Evolutionary conservation across 768 basidiomycete species (phyloP), one percentile per base, ranked within the genome.

Genomic region (Leccinum truebloodii): DNA sequence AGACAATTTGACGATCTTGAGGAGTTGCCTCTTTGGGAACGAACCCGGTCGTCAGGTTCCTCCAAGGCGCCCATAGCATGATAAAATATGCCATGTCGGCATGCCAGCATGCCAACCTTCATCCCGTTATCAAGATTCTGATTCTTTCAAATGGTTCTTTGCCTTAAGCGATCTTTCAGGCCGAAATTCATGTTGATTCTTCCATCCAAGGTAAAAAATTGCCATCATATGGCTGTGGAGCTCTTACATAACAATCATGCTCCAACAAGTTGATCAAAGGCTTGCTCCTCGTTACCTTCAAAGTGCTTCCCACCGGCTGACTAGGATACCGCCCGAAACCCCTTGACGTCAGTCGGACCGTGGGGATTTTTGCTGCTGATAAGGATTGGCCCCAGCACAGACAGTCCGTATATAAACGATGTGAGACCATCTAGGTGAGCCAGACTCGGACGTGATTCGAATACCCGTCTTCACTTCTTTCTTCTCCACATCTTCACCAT

Each of bases 311-410:
- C 53, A 18, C 30, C 14, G 18, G 24, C 55, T 48, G 49, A 35
- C 59, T 57, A 60, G 37, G 51, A 30, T 20, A 54, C 12, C 37
- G 52, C 53, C 54, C 30, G 28, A 18, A 18, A 58, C 71, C 71
- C 71, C 71, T 73, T 74, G 71, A 74, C 69, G 71, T 73, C 71
- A 74, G 55, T 46, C 5, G 44, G 10, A 28, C 24, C 41, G 30
- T 26, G 28, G 32, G 9, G n/a, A 44, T 20, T 46, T 44, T 44
- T 12, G 18, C n/a, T 51, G 49, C 10, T 54, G 55, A 68, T 64
- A 57, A 63, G 54, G 20, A 12, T 1, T 18, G 41, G 32, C 20
- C 35, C 32, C 10, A 46, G 44, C 44, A 41, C n/a, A 3, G 28
- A 3, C 52, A 34, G 60, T 24, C 44, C 54, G 55, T 62, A 73